Base-by-base conservation (phyloP, 31 red algal genomes). In the Porphyra umbilicalis region DNA sequence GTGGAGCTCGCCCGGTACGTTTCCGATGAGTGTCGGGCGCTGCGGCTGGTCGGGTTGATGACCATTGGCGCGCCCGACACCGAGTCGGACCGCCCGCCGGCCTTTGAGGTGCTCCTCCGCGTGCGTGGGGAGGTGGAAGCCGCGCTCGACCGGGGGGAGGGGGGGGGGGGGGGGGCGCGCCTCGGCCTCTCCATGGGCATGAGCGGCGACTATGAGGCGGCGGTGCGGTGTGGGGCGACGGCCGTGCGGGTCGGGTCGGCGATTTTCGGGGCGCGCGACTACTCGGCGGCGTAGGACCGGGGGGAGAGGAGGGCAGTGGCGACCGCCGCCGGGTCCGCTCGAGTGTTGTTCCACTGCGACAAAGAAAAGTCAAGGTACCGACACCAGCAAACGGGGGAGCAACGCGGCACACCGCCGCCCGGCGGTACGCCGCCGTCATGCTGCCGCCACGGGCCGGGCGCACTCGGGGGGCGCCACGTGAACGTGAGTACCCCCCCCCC, bases 101-200 rank as follows among this genome's bases (percentile, higher is more conserved):
- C 88, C 6, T 95, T 94, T 79, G 36, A 71, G 31, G 77, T 84
- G 18, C 83, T 99, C 31, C 74, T 20, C 35, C 32, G 40, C 4
- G 83, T 85, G 34, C 77, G 85, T 29, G 90, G 87, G 30, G 79
- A 57, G 32, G 90, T 99, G 71, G 90, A 84, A 57, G 83, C 40
- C 20, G 79, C 42, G 35, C 34, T 95, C 35, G n/a, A n/a, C n/a
- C n/a, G n/a, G n/a, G 84, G 39, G 36, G 80, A 77, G 85, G 76
- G 67, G 29, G 25, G 30, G 34, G 75, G 79, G 37, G 39, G 32
- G 8, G 57, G 57, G 13, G 4, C 57, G 6, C 57, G 57, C 0
- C 82, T 99, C 35, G 84, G 87, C 42, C 83, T 99, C 34, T 91
- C 88, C 35, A 99, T 99, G 97, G 97, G 97, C 32, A 99, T 99